phyloP scores from a whole-genome alignment of 345 rosid species.

The Lumnitzera littorea region DNA sequence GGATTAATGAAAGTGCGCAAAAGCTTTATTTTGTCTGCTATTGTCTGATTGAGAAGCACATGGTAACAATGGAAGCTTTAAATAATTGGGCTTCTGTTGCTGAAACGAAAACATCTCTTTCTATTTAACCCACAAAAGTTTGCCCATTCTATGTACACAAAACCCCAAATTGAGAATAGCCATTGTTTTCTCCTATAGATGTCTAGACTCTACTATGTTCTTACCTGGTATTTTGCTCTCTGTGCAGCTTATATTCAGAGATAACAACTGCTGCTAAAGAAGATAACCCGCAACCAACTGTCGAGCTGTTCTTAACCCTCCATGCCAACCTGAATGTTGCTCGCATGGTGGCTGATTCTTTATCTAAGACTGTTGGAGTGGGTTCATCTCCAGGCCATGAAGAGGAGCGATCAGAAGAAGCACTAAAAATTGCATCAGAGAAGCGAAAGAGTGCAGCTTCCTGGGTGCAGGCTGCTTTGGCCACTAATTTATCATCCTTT shows the following conservation, averaged over 20 bases:
- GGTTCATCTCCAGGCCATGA: conserved; percentile 43
- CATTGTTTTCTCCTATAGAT: neutral
- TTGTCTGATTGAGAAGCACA: no score
- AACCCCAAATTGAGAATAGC: no score
- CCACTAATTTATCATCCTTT: conserved; percentile 71
- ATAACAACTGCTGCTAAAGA: conserved; percentile 67
- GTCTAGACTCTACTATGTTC: conserved; percentile 3
- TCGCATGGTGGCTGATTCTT: conserved; percentile 45
- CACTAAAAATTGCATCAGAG: conserved; percentile 44
- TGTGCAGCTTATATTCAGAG: conserved; percentile 64
- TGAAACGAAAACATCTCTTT: no score
- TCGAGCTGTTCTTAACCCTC: conserved; percentile 81
- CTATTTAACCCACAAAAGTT: no score
- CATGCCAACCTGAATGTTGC: conserved; percentile 52
- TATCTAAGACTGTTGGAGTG: conserved; percentile 36
- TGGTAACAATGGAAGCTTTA: no score
- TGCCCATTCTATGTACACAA: no score
- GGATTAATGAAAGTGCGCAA: no score
- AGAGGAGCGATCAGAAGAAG: conserved; percentile 64
- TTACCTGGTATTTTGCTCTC: conserved; percentile 1
- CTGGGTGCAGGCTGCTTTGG: conserved; percentile 92
- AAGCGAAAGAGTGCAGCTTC: conserved; percentile 59
- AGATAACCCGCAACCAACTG: conserved; percentile 81
- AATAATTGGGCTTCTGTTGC: no score
- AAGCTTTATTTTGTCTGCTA: no score